phyloP scores from a whole-genome alignment of 2,329 filamentous ascomycete genomes.

The Ascochyta pisi region DNA sequence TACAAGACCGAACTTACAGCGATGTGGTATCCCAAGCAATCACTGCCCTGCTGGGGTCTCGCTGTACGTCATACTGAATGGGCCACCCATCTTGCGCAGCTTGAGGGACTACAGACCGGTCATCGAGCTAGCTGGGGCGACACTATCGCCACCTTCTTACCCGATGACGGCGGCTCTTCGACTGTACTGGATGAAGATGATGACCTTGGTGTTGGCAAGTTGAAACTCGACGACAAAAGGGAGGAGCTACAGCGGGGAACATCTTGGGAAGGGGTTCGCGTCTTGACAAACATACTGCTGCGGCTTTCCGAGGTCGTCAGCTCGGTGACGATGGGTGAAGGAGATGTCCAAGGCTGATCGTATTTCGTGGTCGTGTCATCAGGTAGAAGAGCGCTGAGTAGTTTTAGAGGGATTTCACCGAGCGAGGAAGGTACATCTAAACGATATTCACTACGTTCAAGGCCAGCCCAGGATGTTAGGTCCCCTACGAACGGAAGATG shows the following conservation, averaged over 20 bases:
- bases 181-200: constrained; percentile 8
- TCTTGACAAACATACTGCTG: constrained; percentile 34
- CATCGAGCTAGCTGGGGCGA: constrained; percentile 31
- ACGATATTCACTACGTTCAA: no score
- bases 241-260: background rate
- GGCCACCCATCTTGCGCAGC: constrained; percentile 33
- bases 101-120: constrained; percentile 36
- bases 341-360: background rate
- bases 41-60: constrained; percentile 40
- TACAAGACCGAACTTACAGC: constrained; percentile 36
- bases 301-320: constrained; percentile 37
- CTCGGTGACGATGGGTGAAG: constrained; percentile 4
- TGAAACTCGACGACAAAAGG: constrained; percentile 6
- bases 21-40: constrained; percentile 38
- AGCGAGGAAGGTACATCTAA: no score
- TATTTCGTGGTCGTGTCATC: background rate
- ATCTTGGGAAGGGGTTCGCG: constrained; percentile 29
- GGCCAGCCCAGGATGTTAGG: no score
- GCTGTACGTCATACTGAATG: constrained; percentile 41
- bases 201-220: constrained; percentile 10
- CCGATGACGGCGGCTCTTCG: constrained; percentile 33
- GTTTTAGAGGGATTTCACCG: background rate
- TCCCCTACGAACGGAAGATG: no score
- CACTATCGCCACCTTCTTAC: constrained; percentile 34
- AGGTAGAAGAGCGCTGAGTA: background rate